A percentile compares a stretch with the other conserved stretches of the same genome.
Conservation (phyloP, 1,284 basidiomycete genomes). For the Ganoderma meredithae region DNA sequence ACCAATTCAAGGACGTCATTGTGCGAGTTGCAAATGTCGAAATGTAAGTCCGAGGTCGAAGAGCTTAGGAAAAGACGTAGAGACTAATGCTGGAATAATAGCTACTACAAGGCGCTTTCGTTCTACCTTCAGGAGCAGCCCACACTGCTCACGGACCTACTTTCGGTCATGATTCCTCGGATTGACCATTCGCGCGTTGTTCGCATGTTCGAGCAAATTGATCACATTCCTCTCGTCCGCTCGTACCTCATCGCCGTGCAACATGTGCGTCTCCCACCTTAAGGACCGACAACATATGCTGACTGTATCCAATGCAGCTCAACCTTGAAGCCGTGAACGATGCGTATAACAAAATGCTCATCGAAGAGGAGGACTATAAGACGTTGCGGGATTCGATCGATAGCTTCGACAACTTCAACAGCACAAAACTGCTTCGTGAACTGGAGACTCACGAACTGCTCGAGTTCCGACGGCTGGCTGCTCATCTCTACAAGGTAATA, state of each 20-base stretch:
- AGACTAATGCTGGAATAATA: constrained; percentile 40
- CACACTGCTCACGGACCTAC: constrained; percentile 90
- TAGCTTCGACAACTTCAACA: constrained; percentile 98
- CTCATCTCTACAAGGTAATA: constrained; percentile 92
- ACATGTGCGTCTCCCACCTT: constrained; percentile 60
- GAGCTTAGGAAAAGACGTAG: constrained; percentile 4
- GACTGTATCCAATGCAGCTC: constrained; percentile 55
- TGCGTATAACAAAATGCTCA: constrained; percentile 95
- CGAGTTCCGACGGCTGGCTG: constrained; percentile 95
- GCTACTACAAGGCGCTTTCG: constrained; percentile 88
- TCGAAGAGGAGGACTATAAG: constrained; percentile 99
- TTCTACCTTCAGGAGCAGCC: constrained; percentile 96
- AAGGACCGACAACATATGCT: neutral
- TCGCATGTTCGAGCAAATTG: constrained; percentile 94
- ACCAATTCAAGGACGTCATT: constrained; percentile 97
- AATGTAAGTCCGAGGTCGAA: constrained; percentile 62
- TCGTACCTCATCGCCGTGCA: constrained; percentile 98
- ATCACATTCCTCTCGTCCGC: constrained; percentile 95
- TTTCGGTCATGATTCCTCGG: constrained; percentile 91
- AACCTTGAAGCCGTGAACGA: constrained; percentile 98
- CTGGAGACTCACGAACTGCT: constrained; percentile 92
- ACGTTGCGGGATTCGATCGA: constrained; percentile 96
- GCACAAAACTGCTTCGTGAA: constrained; percentile 85
- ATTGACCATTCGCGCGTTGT: constrained; percentile 97
- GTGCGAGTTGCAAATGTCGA: constrained; percentile 98